Conservation (phyloP, 2,329 filamentous ascomycete genomes). For the Talaromyces sp. region DNA sequence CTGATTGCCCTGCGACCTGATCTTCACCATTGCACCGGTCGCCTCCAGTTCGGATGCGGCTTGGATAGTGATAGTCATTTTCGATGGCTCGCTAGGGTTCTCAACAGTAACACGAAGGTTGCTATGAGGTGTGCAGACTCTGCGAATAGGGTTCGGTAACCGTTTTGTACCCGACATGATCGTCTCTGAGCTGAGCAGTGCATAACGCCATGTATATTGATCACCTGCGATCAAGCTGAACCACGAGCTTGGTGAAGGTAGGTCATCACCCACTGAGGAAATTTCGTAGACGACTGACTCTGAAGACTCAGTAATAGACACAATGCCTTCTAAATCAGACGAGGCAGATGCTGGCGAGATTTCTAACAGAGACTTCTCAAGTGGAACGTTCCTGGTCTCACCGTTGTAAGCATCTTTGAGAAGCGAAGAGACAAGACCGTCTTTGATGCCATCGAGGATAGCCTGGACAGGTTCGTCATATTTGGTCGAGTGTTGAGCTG, state of each 20-base stretch:
- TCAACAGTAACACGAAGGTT: background rate
- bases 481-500: constrained; percentile 81
- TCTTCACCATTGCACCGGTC: background rate
- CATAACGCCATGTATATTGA: constrained; percentile 86
- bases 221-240: constrained; percentile 74
- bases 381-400: background rate
- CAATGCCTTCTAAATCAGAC: background rate
- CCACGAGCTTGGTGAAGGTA: constrained; percentile 52
- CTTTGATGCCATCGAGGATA: constrained; percentile 85
- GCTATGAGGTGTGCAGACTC: background rate
- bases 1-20: background rate
- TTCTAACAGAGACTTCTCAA: background rate
- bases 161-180: constrained; percentile 62
- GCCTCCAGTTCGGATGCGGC: background rate
- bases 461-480: constrained; percentile 93
- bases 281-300: background rate
- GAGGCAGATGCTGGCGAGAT: constrained; percentile 55
- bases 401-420: background rate
- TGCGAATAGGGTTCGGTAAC: background rate
- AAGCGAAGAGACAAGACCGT: constrained; percentile 50
- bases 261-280: background rate
- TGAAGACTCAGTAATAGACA: background rate
- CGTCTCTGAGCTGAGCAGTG: constrained; percentile 86
- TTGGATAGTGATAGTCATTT: background rate
- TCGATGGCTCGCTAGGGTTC: background rate